Base-by-base conservation (phyloP, 2,329 filamentous ascomycete genomes). In the Periconia sp. region DNA sequence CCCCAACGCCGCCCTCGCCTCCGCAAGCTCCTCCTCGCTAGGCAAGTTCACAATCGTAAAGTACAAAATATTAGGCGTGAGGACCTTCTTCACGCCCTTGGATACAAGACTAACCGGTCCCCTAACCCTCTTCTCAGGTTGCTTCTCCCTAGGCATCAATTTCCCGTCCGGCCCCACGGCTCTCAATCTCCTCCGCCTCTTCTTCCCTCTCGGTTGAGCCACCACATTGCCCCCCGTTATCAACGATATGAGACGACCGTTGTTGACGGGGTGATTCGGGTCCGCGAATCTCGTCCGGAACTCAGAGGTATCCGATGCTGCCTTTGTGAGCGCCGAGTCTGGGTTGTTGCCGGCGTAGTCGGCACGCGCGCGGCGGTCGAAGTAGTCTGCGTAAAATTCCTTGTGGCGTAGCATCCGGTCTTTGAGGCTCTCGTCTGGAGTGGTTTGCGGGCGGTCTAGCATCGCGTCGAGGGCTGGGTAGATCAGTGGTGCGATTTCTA, bases 241-340 rank as follows among this genome's bases (percentile, higher is more conserved):
- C 2, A 83, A 62, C 0, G 76, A 71, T 2, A 82, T 60, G 9
- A 82, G 64, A 7, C 74, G 76, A 2, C 81, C 81, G 27, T 73
- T 80, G 57, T 77, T 80, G 31, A 77, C 79, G 0, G 80, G 74
- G 56, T 83, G 77, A 54, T 76, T 80, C 0, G 81, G 81, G 55
- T 85, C 81, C 8, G 77, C 75, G 58, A 78, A 81, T 19, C 79
- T 73, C 5, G 77, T 81, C 0, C 70, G 67, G 57, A 82, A 82
- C 19, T 70, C 64, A 0, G 68, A 64, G 48, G 69, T 57, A 10
- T 45, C 27, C 15, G 46, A 40, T 3, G 52, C 49, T 3, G 55
- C 50, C 56, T 56, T 62, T 55, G 67, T 62, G 14, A 71, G 54
- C 3, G 48, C 63, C 1, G 73, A 76, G 41, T 69, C 71, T 0